Evolutionary conservation across 2,329 filamentous ascomycete species (phyloP).

Genomic region (Colletotrichum camelliae): DNA sequence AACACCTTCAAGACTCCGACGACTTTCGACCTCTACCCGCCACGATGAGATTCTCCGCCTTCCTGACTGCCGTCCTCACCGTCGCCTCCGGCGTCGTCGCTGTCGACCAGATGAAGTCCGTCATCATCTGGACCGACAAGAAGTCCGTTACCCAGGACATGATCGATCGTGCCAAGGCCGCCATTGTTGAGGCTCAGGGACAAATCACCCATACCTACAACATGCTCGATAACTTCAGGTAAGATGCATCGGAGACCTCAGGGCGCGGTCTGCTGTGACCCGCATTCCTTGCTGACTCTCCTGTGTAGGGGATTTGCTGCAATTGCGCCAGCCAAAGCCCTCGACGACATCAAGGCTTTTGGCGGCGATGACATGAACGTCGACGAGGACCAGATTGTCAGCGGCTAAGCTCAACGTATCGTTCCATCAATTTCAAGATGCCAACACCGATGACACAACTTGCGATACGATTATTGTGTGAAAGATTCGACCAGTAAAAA

Average conservation of each 20-base stretch:
- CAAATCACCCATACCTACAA: slow-evolving; percentile 80
- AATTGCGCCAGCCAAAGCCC: slow-evolving; percentile 70
- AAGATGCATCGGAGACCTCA: background rate
- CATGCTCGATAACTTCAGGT: slow-evolving; percentile 56
- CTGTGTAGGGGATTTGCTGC: slow-evolving; percentile 75
- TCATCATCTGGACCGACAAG: slow-evolving; percentile 80
- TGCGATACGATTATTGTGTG: background rate
- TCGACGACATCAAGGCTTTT: slow-evolving; percentile 70
- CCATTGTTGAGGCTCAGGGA: slow-evolving; percentile 73
- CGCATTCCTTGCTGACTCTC: slow-evolving; percentile 28
- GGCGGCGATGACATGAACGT: slow-evolving; percentile 60
- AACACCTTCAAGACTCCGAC: background rate
- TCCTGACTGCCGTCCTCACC: slow-evolving; percentile 61
- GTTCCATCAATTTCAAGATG: background rate
- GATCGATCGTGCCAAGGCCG: slow-evolving; percentile 73
- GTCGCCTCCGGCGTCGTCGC: slow-evolving; percentile 64
- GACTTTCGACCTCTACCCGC: background rate
- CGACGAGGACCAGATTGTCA: slow-evolving; percentile 78
- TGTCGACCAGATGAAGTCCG: slow-evolving; percentile 71
- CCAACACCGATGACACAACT: background rate
- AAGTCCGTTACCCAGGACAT: slow-evolving; percentile 69
- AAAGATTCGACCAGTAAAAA: slow-evolving; percentile 2
- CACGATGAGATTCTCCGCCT: slow-evolving; percentile 68
- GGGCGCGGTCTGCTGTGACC: background rate
- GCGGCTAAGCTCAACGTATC: slow-evolving; percentile 26